Base-by-base conservation (phyloP, 176 grass and related monocot genomes). In the Aegilops umbellulata region DNA sequence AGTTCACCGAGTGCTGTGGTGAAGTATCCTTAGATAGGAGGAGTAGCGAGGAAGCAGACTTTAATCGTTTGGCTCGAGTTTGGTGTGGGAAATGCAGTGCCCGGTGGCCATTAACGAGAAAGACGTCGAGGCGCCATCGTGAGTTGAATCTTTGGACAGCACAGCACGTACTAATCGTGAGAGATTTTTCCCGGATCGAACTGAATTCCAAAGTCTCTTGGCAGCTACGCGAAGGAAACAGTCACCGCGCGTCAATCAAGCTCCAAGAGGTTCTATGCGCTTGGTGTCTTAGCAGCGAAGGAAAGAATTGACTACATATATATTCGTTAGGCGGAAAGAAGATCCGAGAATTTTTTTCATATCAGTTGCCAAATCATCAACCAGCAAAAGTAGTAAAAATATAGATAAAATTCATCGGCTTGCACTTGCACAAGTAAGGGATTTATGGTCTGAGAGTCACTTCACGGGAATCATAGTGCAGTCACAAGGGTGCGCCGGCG, bases 1-100 rank as follows among this genome's bases (percentile, higher is more conserved):
- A 55, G 51, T 19, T 16, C 65, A 8, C 24, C 32, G 46, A 24
- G 78, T 10, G 23, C 11, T 65, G 24, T 65, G 79, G 26, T 68
- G 53, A 8, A 84, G 41, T 42, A 10, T 13, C 67, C 27, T 29
- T 74, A 7, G 36, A 9, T 39, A 39, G 36, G 36, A 39, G 38
- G 38, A 10, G 38, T 46, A 13, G 11, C 42, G 42, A 14, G 11
- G 42, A 46, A 46, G 42, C 10, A 46, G 42, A 51, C 47, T 51
- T 51, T 32, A 69, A 55, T 51, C 55, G 55, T 38, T 73, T 89
- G 67, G 66, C 67, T 80, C 22, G 8, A 57, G 65, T 60, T 72
- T 47, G 44, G 44, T 47, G 44, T 47, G 2, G 23, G 51, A 3
- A 71, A 61, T 7, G 86, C 86, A 61, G 0, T 7, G 74, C 65